Base-by-base conservation (phyloP, 441 rosid genomes). In the Aquilaria agallochum region DNA sequence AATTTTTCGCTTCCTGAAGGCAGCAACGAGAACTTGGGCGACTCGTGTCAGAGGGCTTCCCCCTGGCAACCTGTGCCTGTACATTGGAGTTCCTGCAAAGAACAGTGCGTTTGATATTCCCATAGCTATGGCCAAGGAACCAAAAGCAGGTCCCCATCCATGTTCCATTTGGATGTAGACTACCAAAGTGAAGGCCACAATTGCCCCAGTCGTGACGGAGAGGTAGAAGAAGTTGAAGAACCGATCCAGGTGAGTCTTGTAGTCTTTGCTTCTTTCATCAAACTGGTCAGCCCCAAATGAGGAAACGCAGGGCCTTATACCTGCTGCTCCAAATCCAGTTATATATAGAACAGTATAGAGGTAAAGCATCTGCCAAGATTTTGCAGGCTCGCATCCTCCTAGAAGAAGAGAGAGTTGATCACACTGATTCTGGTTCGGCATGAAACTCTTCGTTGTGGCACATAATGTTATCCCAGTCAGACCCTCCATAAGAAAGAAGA, bases 271-370 rank as follows among this genome's bases (percentile, higher is more conserved):
- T 58, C 73, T 85, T 78, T 93, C 98, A 58, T 93, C 96, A 61
- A 93, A 93, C 82, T 93, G 98, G 77, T 93, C 98, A 5, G 96
- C 98, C 58, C 98, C 98, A 45, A 90, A 93, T 8, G 98, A 90
- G 31, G 98, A 93, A 55, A 93, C 96, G 57, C 97, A 93, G 11
- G 98, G 97, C 59, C 97, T 81, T 70, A 93, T 93, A 4, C 97
- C 98, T 0, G 98, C 95, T 9, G 98, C 97, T 46, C 98, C 97
- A 2, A 93, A 84, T 50, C 86, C 97, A 5, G 96, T 88, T 67
- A 84, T 69, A 59, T 93, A 93, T 54, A 93, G 97, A 63, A 88
- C 86, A 0, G 78, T 68, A 50, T 87, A 76, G 48, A 93, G 96
- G 56, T 81, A 93, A 56, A 72, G 52, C 89, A 85, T 88, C 74